Base-by-base conservation (phyloP, 2,329 filamentous ascomycete genomes). In the Leptoxyphium fumago region DNA sequence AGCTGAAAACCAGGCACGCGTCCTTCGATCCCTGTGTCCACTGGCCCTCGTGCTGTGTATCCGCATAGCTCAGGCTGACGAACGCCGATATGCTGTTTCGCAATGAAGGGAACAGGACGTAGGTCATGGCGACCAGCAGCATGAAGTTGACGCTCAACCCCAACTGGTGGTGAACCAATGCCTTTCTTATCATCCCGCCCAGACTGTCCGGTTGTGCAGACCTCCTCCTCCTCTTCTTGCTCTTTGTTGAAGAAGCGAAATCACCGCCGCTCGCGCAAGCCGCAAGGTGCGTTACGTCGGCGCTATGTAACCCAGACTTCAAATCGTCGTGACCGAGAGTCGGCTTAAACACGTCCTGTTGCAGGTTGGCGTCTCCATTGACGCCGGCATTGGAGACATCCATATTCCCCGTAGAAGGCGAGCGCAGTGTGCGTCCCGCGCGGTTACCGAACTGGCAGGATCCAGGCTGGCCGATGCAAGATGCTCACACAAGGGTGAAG, bases 21-120 rank as follows among this genome's bases (percentile, higher is more conserved):
- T 98, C 91, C 57, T 93, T 80, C 61, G 72, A 74, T 48, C 91
- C 89, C 52, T 82, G 75, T 40, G 75, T 76, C 63, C 94, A 96
- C 13, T 40, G 11, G 9, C 34, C 38, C 4, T 45, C 41, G 6
- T 8, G 13, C 10, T 28, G 14, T 1, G 78, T 77, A 7, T 68
- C 59, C 0, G 77, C 65, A 68, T 96, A 91, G 46, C 84, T 88
- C 46, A 95, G 74, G 45, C 78, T 75, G 66, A 94, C 87, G 70
- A 94, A 94, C 54, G 88, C 91, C 57, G 74, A 73, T n/a, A 87
- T 94, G 57, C 83, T 78, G 43, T 74, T 69, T 51, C 85, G 78
- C 41, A 87, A 78, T 55, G 80, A 81, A 42, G 89, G 87, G 60
- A 94, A 86, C 58, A 82, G 80, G 55, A 80, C 68, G 67, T 95